Conservation (phyloP, 2,329 filamentous ascomycete genomes). For the Sporothrix protearum region DNA sequence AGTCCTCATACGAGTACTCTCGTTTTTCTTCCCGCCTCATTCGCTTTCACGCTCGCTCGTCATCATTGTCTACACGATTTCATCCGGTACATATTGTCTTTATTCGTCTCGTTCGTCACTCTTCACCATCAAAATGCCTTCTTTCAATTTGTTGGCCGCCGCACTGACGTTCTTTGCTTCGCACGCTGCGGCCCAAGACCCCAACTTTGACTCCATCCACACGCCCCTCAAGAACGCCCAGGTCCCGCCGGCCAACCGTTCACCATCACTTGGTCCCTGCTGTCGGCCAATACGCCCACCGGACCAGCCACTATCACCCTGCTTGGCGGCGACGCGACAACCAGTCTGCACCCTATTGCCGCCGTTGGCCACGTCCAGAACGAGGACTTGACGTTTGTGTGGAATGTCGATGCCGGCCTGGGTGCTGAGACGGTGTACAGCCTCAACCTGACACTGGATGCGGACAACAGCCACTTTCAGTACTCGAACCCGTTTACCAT, state of each 20-base stretch:
- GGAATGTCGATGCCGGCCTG: conserved; percentile 47
- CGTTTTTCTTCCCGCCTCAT: background rate
- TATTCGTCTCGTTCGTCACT: background rate
- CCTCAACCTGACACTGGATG: conserved; percentile 50
- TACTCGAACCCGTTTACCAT: conserved; percentile 60
- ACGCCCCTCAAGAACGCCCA: conserved; percentile 42
- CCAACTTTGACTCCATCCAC: conserved; percentile 52
- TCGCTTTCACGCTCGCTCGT: background rate
- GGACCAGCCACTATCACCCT: conserved; percentile 51
- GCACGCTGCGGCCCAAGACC: conserved; percentile 45
- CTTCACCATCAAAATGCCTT: background rate
- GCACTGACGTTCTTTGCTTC: conserved; percentile 33
- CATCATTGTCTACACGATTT: background rate
- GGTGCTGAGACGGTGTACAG: conserved; percentile 49
- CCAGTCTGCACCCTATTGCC: conserved; percentile 37
- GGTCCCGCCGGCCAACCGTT: conserved; percentile 48
- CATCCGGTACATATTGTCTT: background rate
- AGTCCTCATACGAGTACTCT: background rate
- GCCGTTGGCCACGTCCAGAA: conserved; percentile 41
- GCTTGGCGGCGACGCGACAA: conserved; percentile 47
- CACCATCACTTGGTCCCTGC: conserved; percentile 49
- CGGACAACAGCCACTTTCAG: conserved; percentile 51
- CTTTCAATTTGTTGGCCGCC: background rate
- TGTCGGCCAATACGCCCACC: conserved; percentile 36
- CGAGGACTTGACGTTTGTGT: conserved; percentile 44